Conservation (phyloP, 2,329 filamentous ascomycete genomes). For the Magnaporthales sp. region DNA sequence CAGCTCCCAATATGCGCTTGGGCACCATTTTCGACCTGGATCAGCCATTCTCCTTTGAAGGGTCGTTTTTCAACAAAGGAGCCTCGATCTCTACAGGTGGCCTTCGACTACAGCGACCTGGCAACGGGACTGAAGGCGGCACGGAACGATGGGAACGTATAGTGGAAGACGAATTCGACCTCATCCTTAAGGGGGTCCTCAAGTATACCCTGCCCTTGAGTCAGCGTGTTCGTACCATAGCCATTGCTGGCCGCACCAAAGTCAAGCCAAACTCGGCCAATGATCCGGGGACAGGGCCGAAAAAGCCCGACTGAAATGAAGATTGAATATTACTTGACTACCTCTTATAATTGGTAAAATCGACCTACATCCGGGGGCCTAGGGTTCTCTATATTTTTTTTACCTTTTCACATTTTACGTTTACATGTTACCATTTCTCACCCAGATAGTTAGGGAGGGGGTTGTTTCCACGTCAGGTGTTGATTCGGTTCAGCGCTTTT, state of each 20-base stretch:
- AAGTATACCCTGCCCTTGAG: constrained; percentile 67
- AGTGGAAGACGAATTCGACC: constrained; percentile 82
- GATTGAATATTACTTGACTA: background rate
- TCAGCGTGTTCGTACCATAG: constrained; percentile 48
- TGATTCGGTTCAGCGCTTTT: background rate
- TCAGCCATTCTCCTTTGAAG: constrained; percentile 80
- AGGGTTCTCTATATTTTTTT: no score
- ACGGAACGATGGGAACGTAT: constrained; percentile 85
- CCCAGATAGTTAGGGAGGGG: background rate
- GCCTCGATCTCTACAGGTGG: constrained; percentile 69
- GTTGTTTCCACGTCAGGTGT: background rate
- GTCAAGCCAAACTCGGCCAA: constrained; percentile 57
- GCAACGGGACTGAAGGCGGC: constrained; percentile 82
- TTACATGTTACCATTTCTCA: background rate
- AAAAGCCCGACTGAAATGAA: background rate
- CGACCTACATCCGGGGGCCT: background rate
- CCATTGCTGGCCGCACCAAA: constrained; percentile 49
- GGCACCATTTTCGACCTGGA: constrained; percentile 83
- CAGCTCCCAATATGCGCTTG: constrained; percentile 79
- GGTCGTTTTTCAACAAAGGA: constrained; percentile 73
- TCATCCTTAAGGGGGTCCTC: constrained; percentile 84
- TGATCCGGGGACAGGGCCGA: constrained; percentile 28
- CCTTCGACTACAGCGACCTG: constrained; percentile 72
- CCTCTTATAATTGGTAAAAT: background rate
- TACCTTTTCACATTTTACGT: background rate